Percentiles rank a stretch among this genome's conserved stretches.
phyloP scores from a whole-genome alignment of 2,329 filamentous ascomycete genomes.

The Verticillium tricorpus region DNA sequence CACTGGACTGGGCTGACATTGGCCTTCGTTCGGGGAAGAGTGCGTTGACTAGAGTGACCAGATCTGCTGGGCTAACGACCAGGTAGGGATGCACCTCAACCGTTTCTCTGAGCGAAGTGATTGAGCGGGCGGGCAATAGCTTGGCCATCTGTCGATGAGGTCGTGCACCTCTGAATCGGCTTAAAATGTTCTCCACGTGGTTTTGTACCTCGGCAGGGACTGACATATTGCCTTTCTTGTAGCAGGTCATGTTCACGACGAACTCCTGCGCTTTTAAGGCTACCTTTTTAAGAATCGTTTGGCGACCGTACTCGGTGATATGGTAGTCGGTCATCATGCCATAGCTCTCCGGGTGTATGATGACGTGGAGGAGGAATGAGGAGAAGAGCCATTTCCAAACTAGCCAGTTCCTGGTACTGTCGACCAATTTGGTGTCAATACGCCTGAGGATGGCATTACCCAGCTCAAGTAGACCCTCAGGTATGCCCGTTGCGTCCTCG shows the following conservation, averaged over 20 bases:
- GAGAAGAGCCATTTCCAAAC: conserved; percentile 92
- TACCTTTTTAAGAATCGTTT: conserved; percentile 75
- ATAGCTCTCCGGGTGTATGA: conserved; percentile 82
- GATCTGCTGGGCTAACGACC: conserved; percentile 73
- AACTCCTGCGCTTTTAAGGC: conserved; percentile 75
- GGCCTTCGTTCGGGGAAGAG: conserved; percentile 74
- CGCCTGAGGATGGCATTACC: conserved; percentile 79
- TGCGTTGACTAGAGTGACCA: conserved; percentile 75
- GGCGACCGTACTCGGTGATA: conserved; percentile 84
- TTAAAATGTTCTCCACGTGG: conserved; percentile 69
- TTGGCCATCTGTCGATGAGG: conserved; percentile 48
- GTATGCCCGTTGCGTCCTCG: conserved; percentile 78
- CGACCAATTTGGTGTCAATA: conserved; percentile 66
- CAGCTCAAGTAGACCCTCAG: conserved; percentile 77
- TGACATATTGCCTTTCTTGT: conserved; percentile 56
- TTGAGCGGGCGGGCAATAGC: conserved; percentile 65
- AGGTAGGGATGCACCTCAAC: conserved; percentile 75
- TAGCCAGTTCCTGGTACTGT: conserved; percentile 75
- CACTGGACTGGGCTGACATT: conserved; percentile 57
- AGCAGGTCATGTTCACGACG: conserved; percentile 74
- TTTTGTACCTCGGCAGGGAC: conserved; percentile 58
- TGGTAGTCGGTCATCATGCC: conserved; percentile 83
- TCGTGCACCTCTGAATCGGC: conserved; percentile 54
- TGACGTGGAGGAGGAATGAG: conserved; percentile 75
- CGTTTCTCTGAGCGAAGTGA: conserved; percentile 71